Base-by-base conservation (phyloP, 106 monocot genomes). In the Amphibolis antarctica region DNA sequence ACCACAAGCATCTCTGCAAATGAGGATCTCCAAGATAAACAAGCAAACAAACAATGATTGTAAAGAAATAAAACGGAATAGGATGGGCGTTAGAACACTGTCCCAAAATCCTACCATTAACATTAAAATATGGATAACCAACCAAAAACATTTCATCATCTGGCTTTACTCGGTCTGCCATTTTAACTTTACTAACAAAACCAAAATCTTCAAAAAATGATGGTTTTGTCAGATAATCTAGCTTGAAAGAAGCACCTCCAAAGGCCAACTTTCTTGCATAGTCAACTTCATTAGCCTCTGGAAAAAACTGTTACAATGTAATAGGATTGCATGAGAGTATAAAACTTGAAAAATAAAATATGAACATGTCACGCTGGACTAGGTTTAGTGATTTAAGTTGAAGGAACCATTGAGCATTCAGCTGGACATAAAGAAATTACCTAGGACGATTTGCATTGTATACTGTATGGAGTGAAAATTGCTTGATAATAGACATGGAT, bases 71-170 rank as follows among this genome's bases (percentile, higher is more conserved):
- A 7, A 10, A 28, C 18, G 24, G 9, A 17, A 23, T 12, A 67
- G 28, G 28, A 14, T 12, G 55, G 42, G 30, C 22, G 26, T n/a
- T 46, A 31, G n/a, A 19, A 13, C 19, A 19, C 42, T 27, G 59
- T 42, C 47, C 23, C 0, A 64, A 62, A 46, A 11, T 4, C 10
- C 17, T 78, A 90, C 94, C 94, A 67, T 96, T 96, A 42, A 96
- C 94, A 80, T 96, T 96, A 69, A 90, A 96, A 62, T 96, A 96
- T 11, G 94, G 94, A 76, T 96, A 96, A 4, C 86, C 94, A 63
- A 89, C 86, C 52, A 90, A 76, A 76, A 96, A 96, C 45, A 84
- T 56, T 70, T 90, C 86, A 62, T 96, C 94, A 11, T 86, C 77
- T 43, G 86, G 81, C 60, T 84, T 83, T 31, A 89, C 89, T 12